Conservation (phyloP, 2,329 filamentous ascomycete species). For the Elsinoe fawcettii region DNA sequence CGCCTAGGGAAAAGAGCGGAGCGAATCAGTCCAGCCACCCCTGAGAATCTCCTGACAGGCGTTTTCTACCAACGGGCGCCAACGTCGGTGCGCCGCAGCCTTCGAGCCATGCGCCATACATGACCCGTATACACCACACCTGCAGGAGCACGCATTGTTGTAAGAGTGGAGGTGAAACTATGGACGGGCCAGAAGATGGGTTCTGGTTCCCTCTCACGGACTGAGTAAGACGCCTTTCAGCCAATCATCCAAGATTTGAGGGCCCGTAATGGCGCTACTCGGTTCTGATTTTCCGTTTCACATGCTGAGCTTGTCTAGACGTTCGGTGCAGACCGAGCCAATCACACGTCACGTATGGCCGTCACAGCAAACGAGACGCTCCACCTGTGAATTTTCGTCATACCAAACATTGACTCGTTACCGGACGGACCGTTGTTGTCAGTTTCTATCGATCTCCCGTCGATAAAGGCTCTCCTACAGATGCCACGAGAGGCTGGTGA, state of each 20-base stretch:
- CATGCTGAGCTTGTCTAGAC: slow-evolving; percentile 1
- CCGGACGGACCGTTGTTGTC: neutral
- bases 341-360: neutral
- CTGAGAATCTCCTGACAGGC: slow-evolving; percentile 9
- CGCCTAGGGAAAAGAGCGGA: neutral
- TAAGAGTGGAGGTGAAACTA: slow-evolving; percentile 8
- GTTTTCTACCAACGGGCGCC: slow-evolving; percentile 5
- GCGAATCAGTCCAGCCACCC: slow-evolving; percentile 14
- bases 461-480: neutral
- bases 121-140: neutral
- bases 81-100: neutral
- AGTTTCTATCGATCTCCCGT: slow-evolving; percentile 4
- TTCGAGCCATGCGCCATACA: neutral
- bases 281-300: slow-evolving; percentile 7
- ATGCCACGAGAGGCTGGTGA: slow-evolving; percentile 8
- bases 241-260: slow-evolving; percentile 9
- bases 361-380: neutral
- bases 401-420: slow-evolving; percentile 3
- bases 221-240: neutral
- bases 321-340: neutral
- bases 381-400: slow-evolving; percentile 4
- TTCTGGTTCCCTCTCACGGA: slow-evolving; percentile 4
- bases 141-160: neutral
- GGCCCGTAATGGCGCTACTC: neutral
- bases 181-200: neutral